Percentiles rank a stretch among this genome's conserved stretches.
Conservation (phyloP, 2,329 filamentous ascomycete genomes). For the Verticillium nonalfalfae region DNA sequence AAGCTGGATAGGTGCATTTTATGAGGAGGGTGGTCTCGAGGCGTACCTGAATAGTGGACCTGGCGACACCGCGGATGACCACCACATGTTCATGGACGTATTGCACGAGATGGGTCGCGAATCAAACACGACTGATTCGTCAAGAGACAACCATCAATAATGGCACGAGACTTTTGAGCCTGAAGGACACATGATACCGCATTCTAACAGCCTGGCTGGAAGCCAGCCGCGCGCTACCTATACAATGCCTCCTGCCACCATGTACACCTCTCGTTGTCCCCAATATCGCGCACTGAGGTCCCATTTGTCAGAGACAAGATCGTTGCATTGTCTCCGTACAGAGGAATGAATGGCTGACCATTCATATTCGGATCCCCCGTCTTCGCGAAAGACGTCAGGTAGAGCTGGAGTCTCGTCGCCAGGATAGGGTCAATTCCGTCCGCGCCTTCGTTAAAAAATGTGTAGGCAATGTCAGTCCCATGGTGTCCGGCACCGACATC, state of each 20-base stretch:
- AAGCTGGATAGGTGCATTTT: neutral
- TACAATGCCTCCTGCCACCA: slow-evolving; percentile 15
- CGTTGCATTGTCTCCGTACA: slow-evolving; percentile 6
- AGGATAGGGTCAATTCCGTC: slow-evolving; percentile 16
- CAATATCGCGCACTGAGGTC: slow-evolving; percentile 2
- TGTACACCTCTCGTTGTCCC: slow-evolving; percentile 18
- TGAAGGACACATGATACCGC: too few species aligned
- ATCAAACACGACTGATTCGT: neutral
- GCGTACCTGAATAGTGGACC: neutral
- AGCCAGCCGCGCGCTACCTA: neutral
- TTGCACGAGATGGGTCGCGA: neutral
- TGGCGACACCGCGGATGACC: neutral
- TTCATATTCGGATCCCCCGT: slow-evolving; percentile 18
- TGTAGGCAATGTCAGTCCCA: slow-evolving; percentile 41
- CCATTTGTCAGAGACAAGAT: slow-evolving; percentile 7
- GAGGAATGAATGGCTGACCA: slow-evolving; percentile 4
- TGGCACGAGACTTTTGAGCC: neutral
- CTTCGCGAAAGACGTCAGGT: slow-evolving; percentile 22
- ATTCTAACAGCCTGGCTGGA: too few species aligned
- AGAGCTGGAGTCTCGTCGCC: slow-evolving; percentile 22
- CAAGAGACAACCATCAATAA: neutral
- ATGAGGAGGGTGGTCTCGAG: neutral
- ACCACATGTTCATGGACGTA: neutral
- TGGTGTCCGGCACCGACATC: slow-evolving; percentile 42
- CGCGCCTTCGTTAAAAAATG: slow-evolving; percentile 34